phyloP scores from a whole-genome alignment of 192 early-diverging fungal species.

The Gigaspora rosea region DNA sequence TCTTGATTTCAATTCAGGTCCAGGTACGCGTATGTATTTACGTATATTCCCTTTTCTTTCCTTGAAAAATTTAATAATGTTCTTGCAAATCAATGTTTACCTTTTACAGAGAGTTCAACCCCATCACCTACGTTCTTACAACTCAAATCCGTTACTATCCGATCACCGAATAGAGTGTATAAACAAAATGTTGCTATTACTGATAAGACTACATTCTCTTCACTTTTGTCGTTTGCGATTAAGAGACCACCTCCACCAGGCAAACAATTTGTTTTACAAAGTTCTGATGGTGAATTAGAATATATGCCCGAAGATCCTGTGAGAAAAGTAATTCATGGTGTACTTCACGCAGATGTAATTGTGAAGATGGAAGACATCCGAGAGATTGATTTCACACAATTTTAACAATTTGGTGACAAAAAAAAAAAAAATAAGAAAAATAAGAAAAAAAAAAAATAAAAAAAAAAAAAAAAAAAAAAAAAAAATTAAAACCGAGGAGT shows the following conservation, averaged over 20 bases:
- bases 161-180: conserved; percentile 25
- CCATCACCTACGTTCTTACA: conserved; percentile 31
- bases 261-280: conserved; percentile 32
- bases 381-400: conserved; percentile 30
- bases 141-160: conserved; percentile 21
- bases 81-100: no score
- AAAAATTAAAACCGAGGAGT: no score
- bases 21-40: background rate
- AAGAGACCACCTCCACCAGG: conserved; percentile 24
- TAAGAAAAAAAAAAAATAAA: no score
- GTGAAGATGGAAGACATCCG: conserved; percentile 29
- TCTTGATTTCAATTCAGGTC: conserved; percentile 25
- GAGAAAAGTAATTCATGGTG: conserved; percentile 26
- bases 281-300: conserved; percentile 28
- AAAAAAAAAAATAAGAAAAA: no score
- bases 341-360: conserved; percentile 19
- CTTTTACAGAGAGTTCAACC: conserved; percentile 1
- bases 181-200: conserved; percentile 29
- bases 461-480: no score
- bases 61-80: no score
- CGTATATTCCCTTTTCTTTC: background rate
- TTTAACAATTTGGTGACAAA: background rate
- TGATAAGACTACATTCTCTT: conserved; percentile 27
- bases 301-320: conserved; percentile 33
- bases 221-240: conserved; percentile 24